phyloP scores from a whole-genome alignment of 1,284 basidiomycete species.

The Psilocybe mexicana region DNA sequence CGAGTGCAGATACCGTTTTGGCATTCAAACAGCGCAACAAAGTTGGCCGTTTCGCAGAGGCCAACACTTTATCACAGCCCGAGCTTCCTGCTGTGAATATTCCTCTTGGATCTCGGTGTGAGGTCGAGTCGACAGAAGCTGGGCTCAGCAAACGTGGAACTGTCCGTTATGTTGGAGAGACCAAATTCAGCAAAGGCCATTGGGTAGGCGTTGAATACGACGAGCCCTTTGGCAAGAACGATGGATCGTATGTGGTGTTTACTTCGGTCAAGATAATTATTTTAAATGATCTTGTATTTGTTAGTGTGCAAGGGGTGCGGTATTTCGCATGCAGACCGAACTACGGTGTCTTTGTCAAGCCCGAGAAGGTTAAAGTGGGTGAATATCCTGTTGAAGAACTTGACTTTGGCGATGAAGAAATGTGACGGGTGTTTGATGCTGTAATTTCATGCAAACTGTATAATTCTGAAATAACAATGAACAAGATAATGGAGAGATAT shows the following conservation, averaged over 20 bases:
- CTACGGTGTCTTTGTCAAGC: conserved; percentile 86
- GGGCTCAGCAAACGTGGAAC: conserved; percentile 79
- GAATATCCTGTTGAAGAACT: conserved; percentile 86
- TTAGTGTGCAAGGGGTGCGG: conserved; percentile 80
- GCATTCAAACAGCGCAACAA: conserved; percentile 89
- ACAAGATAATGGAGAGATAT: neutral
- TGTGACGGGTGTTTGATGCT: conserved; percentile 41
- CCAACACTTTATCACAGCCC: conserved; percentile 30
- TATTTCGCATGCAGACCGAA: conserved; percentile 84
- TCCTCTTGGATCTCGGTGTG: conserved; percentile 75
- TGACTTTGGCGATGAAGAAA: conserved; percentile 72
- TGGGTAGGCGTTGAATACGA: conserved; percentile 98
- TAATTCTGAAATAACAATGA: too few species aligned
- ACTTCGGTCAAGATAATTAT: conserved; percentile 1
- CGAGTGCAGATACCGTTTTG: conserved; percentile 78
- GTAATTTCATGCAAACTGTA: too few species aligned
- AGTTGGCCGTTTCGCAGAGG: conserved; percentile 84
- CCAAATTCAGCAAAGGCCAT: conserved; percentile 73
- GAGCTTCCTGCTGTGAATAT: conserved; percentile 41
- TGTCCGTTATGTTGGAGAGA: conserved; percentile 82
- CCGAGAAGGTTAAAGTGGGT: conserved; percentile 82
- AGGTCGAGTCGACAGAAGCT: conserved; percentile 71
- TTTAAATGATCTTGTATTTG: conserved; percentile 7
- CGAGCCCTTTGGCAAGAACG: conserved; percentile 94
- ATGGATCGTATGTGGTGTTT: conserved; percentile 78